Conservation (phyloP, 768 basidiomycete species). For the Cystofilobasidium ferigula region DNA sequence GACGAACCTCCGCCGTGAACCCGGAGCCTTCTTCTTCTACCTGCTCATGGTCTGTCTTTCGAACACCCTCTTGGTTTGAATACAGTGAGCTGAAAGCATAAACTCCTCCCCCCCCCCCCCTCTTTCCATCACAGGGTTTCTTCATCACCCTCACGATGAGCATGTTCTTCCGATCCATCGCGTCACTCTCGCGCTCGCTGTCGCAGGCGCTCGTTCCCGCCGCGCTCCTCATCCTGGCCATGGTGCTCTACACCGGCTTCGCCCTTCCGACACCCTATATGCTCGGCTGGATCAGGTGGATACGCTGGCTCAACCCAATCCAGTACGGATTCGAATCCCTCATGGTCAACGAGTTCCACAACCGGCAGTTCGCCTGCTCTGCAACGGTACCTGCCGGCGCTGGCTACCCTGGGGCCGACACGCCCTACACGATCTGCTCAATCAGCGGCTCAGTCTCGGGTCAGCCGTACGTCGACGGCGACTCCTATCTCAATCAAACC, state of each 20-base stretch:
- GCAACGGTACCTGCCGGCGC: slow-evolving; percentile 33
- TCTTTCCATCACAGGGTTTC: not conserved
- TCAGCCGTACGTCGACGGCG: slow-evolving; percentile 29
- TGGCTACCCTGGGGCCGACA: slow-evolving; percentile 18
- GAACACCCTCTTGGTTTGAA: no score
- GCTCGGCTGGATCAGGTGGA: slow-evolving; percentile 64
- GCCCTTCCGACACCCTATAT: slow-evolving; percentile 41
- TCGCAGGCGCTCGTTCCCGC: not conserved
- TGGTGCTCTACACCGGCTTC: slow-evolving; percentile 45
- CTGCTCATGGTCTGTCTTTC: no score
- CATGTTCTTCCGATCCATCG: slow-evolving; percentile 26
- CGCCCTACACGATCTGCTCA: slow-evolving; percentile 15
- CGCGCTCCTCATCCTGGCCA: not conserved
- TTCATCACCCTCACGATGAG: slow-evolving; percentile 50
- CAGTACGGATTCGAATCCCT: slow-evolving; percentile 60
- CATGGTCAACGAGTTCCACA: slow-evolving; percentile 77
- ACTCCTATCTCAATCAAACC: slow-evolving; percentile 29
- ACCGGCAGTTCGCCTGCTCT: slow-evolving; percentile 46
- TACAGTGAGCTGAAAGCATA: no score
- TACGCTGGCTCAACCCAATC: not conserved
- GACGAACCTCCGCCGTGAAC: slow-evolving; percentile 45
- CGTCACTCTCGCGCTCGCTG: slow-evolving; percentile 37
- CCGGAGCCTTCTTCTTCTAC: slow-evolving; percentile 44
- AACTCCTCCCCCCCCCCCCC: no score
- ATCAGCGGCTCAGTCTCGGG: not conserved